phyloP scores from a whole-genome alignment of 768 basidiomycete species.

The Mycena sanguinolenta region DNA sequence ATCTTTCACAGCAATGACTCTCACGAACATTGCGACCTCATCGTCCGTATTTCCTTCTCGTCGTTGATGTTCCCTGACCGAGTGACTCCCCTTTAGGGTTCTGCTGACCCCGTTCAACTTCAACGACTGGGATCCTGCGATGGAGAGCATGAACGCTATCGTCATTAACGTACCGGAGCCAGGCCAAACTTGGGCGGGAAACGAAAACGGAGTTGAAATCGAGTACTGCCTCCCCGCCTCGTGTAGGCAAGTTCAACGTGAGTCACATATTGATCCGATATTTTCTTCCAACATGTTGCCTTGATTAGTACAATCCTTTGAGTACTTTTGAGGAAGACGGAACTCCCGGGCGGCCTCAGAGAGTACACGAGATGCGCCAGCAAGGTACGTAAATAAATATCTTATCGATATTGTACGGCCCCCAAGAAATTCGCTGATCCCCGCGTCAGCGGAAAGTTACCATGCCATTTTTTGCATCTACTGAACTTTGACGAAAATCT shows the following conservation, averaged over 20 bases:
- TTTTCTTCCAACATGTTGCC: not conserved
- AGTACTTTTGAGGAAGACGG: slow-evolving; percentile 35
- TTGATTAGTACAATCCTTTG: slow-evolving; percentile 23
- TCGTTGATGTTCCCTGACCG: too few relatives aligned
- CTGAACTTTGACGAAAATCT: slow-evolving; percentile 17
- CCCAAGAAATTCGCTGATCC: not conserved
- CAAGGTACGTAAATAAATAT: slow-evolving; percentile 18
- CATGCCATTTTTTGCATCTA: slow-evolving; percentile 24
- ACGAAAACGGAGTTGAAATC: slow-evolving; percentile 67
- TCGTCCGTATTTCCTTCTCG: slow-evolving; percentile 51
- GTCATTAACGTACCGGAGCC: slow-evolving; percentile 58
- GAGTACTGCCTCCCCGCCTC: slow-evolving; percentile 39
- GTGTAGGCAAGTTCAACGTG: slow-evolving; percentile 46
- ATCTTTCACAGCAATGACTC: slow-evolving; percentile 57
- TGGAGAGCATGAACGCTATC: slow-evolving; percentile 70
- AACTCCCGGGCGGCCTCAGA: slow-evolving; percentile 12
- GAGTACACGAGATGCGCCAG: slow-evolving; percentile 32
- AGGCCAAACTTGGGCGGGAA: slow-evolving; percentile 55
- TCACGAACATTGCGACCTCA: slow-evolving; percentile 67
- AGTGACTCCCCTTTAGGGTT: slow-evolving; percentile 56
- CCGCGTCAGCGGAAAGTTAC: slow-evolving; percentile 33
- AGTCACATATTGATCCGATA: not conserved
- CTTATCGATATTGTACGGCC: not conserved
- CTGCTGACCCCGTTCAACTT: slow-evolving; percentile 74
- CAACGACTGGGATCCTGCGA: slow-evolving; percentile 73